Evolutionary conservation across 1,284 basidiomycete species (phyloP), one percentile per base, ranked within the genome.

Genomic region (Takashimella koratensis): DNA sequence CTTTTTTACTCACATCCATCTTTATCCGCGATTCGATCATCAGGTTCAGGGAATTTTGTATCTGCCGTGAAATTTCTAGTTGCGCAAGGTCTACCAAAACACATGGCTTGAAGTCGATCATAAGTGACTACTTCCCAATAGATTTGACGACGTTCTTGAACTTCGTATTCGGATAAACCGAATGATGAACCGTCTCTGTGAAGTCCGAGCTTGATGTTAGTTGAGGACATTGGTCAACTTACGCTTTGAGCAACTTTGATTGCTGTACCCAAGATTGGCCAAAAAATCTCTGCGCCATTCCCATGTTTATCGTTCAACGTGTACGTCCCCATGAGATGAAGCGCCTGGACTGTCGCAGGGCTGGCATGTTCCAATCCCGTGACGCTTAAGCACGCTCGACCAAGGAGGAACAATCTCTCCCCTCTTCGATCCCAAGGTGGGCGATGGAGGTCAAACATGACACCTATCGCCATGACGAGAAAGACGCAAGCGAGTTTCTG

Each of bases 401-500:
- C 74, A 3, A 69, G 59, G 8, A 62, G 57, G 57, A 73, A 76
- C 11, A 74, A 58, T 45, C 68, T 58, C 30, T 67, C 63, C 1
- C 64, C 71, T 4, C 70, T 51, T 13, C 65, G 61, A 51, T 74
- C 64, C 73, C 73, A 73, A 42, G 73, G 69, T 36, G 57, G 66
- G 39, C 68, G 57, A 12, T 60, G 56, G 1, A 74, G 63, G 49
- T 76, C 73, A 45, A 74, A 75, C 64, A 74, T 71, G 21, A 64
- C 65, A n/a, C 75, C 75, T 0, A 74, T 47, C 6, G 71, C 73
- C 68, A 76, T 70, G 49, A 74, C 63, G 30, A 76, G 57, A 47
- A 71, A 75, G 2, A 76, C 75, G 39, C 70, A 71, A 0, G 75
- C 75, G 19, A 76, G 59, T 57, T 75, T 74, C 57, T 75, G 71